phyloP scores from a whole-genome alignment of 1,284 basidiomycete genomes.

The Sporisorium exsertum region DNA sequence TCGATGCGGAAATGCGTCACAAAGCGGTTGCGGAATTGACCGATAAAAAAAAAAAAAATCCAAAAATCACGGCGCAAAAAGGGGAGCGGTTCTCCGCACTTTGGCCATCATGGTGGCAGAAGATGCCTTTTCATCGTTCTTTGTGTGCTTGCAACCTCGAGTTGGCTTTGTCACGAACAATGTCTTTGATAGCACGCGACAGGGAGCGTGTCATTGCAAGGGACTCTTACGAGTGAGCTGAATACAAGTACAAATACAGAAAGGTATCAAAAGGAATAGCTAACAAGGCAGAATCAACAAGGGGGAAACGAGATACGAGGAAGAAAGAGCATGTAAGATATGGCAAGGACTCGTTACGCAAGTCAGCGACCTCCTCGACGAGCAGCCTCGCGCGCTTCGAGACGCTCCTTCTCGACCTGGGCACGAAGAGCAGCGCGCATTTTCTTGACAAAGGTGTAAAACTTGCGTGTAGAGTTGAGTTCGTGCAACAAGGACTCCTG shows the following conservation, averaged over 20 bases:
- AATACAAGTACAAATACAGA: conserved; percentile 29
- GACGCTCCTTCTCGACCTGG: conserved; percentile 45
- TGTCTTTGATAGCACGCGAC: background rate
- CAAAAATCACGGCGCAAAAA: background rate
- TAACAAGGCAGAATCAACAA: conserved; percentile 1
- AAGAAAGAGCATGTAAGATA: too few species aligned
- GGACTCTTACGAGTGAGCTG: background rate
- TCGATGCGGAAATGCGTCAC: conserved; percentile 9
- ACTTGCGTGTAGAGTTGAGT: conserved; percentile 54
- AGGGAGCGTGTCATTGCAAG: background rate
- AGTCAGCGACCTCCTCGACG: conserved; percentile 31
- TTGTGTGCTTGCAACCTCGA: background rate
- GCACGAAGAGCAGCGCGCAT: conserved; percentile 43
- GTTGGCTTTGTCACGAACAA: background rate
- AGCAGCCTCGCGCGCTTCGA: conserved; percentile 41
- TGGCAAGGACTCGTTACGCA: background rate
- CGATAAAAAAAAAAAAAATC: background rate
- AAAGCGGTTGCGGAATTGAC: conserved; percentile 11
- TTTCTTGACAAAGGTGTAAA: conserved; percentile 56
- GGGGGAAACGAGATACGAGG: background rate
- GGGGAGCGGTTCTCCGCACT: background rate
- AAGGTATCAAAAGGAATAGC: conserved; percentile 24
- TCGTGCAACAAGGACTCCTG: conserved; percentile 46
- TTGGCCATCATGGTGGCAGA: background rate
- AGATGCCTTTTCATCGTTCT: background rate